These are phyloP conservation scores for Penicillium argentinense DNA, from an alignment of 495 filamentous ascomycete species.

Conservation along the genomic window DNA sequence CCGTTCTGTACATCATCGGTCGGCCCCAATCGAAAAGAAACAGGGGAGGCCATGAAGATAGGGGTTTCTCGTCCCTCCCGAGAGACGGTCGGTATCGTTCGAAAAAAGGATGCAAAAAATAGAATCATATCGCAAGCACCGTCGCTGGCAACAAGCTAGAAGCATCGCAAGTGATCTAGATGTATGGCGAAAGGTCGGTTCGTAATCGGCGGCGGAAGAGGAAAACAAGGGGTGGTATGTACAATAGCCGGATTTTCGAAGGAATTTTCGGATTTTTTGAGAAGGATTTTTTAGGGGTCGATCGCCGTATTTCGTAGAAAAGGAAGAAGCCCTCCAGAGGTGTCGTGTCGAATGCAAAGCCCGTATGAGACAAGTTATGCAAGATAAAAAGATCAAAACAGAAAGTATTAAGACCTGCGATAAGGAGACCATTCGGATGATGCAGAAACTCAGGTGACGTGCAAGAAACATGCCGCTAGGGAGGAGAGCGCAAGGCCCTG, in stretches of 20 bases:
- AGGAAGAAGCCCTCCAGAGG: slow-evolving; percentile 10
- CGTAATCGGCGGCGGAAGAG: slow-evolving; percentile 37
- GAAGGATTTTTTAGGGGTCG: slow-evolving; percentile 15
- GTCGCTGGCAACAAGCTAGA: slow-evolving; percentile 48
- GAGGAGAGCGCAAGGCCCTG: slow-evolving; percentile 28
- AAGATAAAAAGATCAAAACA: slow-evolving; percentile 18
- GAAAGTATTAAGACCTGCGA: slow-evolving; percentile 42
- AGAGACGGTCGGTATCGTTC: slow-evolving; percentile 45
- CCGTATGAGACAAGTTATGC: slow-evolving; percentile 30
- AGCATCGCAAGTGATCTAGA: slow-evolving; percentile 44
- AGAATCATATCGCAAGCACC: slow-evolving; percentile 46
- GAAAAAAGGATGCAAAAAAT: slow-evolving; percentile 36
- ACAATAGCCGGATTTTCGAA: slow-evolving; percentile 38
- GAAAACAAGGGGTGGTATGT: slow-evolving; percentile 32
- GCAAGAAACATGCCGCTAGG: slow-evolving; percentile 34
- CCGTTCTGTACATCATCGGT: slow-evolving; percentile 51
- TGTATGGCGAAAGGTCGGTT: slow-evolving; percentile 30
- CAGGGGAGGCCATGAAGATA: slow-evolving; percentile 25
- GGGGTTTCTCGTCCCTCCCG: slow-evolving; percentile 39
- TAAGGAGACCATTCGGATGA: slow-evolving; percentile 41
- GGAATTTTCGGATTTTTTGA: slow-evolving; percentile 28
- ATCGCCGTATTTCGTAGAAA: slow-evolving; percentile 23
- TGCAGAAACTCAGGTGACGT: slow-evolving; percentile 40
- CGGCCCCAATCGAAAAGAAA: slow-evolving; percentile 28
- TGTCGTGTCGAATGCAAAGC: slow-evolving; percentile 40